Evolutionary conservation across 2,329 filamentous ascomycete genomes (phyloP), one percentile per base, ranked within the genome.

Genomic region (Xylaria sp.): DNA sequence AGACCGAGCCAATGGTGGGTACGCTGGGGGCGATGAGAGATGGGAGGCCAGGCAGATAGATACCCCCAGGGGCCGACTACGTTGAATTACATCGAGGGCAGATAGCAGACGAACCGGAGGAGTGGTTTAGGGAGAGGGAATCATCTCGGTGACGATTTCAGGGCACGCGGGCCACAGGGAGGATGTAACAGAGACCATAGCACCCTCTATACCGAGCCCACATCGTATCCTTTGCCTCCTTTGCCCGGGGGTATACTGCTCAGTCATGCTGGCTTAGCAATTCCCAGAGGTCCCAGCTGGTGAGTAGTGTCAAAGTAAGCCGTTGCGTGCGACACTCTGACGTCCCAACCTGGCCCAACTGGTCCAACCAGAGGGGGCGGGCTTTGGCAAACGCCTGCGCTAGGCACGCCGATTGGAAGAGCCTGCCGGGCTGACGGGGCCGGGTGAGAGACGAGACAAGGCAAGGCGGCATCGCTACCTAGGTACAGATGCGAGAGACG

Each of bases 41-140:
- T 54, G 23, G 52, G 48, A 58, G 28, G n/a, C 61, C 25, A 69
- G 66, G 66, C 62, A 69, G 62, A 60, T 44, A 69, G 56, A 56
- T 34, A 60, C 25, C 3, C 34, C 37, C 48, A 65, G 62, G 34
- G 66, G 66, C 50, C 56, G 25, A 12, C 31, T 41, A 51, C n/a
- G 41, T 61, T 57, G 23, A 20, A 48, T 39, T 13, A 23, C 34
- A n/a, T 67, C 15, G n/a, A 13, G 61, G 55, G 56, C 8, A 50
- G 28, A 65, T 46, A 57, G 56, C 41, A 65, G 50, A 54, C 20
- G 51, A 57, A 25, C 34, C 25, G 31, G 48, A 59, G 20, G 34
- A 20, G 31, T 3, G 10, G 34, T n/a, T 18, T 0, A n/a, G 46
- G 4, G 41, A 13, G 31, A 52, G 56, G 31, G 44, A 1, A 39